Percentiles rank a stretch among this genome's conserved stretches.
Evolutionary conservation across 352 stramenopile species (phyloP).

Genomic region (Globisporangium orthogonon): DNA sequence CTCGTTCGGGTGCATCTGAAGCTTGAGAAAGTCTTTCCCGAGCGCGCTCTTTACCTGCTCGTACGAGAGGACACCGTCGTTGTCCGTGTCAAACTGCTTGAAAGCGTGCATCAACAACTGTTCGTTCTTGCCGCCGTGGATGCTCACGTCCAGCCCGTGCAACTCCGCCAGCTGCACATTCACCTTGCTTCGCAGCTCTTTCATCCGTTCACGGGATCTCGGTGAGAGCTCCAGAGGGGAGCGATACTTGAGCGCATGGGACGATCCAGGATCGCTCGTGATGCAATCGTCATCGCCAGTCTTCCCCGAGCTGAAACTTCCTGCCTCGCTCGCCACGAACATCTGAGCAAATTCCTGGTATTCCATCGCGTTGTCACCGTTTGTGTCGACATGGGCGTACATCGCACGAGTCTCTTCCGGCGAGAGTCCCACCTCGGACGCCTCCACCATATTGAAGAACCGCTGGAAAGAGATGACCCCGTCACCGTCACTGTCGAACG

Average conservation of each 20-base stretch:
- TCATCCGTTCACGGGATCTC: constrained; percentile 50
- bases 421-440: constrained; percentile 45
- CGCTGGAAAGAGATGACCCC: constrained; percentile 71
- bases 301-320: not conserved
- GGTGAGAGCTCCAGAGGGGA: constrained; percentile 56
- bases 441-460: constrained; percentile 68
- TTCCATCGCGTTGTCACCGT: constrained; percentile 67
- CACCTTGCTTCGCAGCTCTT: constrained; percentile 55
- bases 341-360: constrained; percentile 73
- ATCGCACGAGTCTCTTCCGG: constrained; percentile 33
- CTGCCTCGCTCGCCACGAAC: constrained; percentile 32
- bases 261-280: constrained; percentile 41
- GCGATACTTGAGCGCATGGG: constrained; percentile 59
- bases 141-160: constrained; percentile 41
- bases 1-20: constrained; percentile 41
- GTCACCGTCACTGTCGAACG: constrained; percentile 59
- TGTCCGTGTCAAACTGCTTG: constrained; percentile 71
- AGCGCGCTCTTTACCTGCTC: constrained; percentile 55
- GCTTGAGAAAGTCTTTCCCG: constrained; percentile 49
- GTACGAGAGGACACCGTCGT: constrained; percentile 70
- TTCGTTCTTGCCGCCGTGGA: constrained; percentile 60
- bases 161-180: constrained; percentile 48
- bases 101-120: constrained; percentile 70
- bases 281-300: constrained; percentile 1
- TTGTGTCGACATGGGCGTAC: constrained; percentile 52